Evolutionary conservation across 1,284 basidiomycete species (phyloP).

Genomic region (Ceratobasidium sp.): DNA sequence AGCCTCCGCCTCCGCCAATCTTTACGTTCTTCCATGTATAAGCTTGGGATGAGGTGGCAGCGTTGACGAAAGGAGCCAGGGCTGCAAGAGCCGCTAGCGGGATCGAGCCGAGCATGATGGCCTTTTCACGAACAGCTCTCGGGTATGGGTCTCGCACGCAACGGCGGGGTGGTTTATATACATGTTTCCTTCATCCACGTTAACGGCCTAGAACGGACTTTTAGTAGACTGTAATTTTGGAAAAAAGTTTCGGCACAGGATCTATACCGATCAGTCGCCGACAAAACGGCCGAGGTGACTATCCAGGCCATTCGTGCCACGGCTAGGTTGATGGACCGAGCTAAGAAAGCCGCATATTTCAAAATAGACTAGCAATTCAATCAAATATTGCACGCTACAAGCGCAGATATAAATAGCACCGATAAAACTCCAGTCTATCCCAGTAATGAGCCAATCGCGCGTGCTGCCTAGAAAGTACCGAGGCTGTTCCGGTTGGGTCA

Average conservation of each 20-base stretch:
- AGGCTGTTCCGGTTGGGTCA: slow-evolving; percentile 24
- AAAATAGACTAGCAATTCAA: background rate
- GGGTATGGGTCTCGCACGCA: background rate
- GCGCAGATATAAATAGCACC: background rate
- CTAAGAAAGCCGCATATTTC: background rate
- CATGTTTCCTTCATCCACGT: background rate
- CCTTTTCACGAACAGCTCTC: background rate
- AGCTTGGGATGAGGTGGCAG: slow-evolving; percentile 16
- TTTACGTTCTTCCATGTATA: slow-evolving; percentile 66
- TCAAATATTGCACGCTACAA: background rate
- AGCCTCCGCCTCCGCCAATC: slow-evolving; percentile 62
- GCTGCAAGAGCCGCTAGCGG: slow-evolving; percentile 21
- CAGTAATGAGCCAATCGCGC: background rate
- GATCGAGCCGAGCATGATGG: slow-evolving; percentile 13
- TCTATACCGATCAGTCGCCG: slow-evolving; percentile 31
- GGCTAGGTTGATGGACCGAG: background rate
- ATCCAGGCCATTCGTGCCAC: background rate
- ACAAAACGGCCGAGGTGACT: slow-evolving; percentile 10
- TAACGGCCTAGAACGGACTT: background rate
- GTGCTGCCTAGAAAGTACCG: slow-evolving; percentile 1
- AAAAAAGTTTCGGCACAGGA: background rate
- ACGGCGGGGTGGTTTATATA: background rate
- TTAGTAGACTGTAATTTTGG: background rate
- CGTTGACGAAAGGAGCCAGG: slow-evolving; percentile 7
- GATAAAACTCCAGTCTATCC: slow-evolving; percentile 16